Percentiles rank a stretch among this genome's conserved stretches.
Evolutionary conservation across 2,329 filamentous ascomycete species (phyloP).

Genomic region (Ilyonectria mors-panacis): DNA sequence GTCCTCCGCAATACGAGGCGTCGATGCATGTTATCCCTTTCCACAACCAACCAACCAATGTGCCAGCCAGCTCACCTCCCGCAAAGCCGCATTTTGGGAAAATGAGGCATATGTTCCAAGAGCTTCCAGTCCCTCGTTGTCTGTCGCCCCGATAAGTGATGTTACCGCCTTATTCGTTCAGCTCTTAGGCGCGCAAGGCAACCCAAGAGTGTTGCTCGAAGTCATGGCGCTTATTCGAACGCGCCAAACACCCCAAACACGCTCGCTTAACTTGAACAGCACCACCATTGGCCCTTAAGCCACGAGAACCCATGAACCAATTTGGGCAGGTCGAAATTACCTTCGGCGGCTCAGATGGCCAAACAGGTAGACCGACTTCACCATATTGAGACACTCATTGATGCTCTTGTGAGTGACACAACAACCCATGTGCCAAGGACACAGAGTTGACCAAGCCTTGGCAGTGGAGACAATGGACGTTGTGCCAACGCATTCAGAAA

Average conservation of each 20-base stretch:
- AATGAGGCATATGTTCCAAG: neutral
- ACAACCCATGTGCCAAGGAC: constrained; percentile 1
- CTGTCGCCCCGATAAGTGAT: too few species aligned
- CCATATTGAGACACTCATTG: neutral
- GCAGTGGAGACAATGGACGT: constrained; percentile 3
- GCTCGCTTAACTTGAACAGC: constrained; percentile 1
- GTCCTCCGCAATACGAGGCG: constrained; percentile 1
- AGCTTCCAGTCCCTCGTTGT: neutral
- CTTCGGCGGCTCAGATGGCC: neutral
- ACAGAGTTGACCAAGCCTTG: neutral
- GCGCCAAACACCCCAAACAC: neutral
- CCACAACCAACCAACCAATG: neutral
- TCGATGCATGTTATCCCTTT: constrained; percentile 4
- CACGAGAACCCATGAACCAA: neutral
- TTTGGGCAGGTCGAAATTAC: neutral
- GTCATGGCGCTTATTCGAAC: constrained; percentile 5
- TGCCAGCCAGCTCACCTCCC: neutral
- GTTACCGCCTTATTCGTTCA: neutral
- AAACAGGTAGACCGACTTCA: neutral
- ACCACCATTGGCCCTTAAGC: constrained; percentile 5
- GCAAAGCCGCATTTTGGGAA: too few species aligned
- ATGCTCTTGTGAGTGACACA: neutral
- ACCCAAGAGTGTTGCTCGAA: neutral
- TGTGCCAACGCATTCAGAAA: constrained; percentile 12
- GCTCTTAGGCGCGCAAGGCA: neutral